These are phyloP conservation scores for Elsinoe batatas DNA, from an alignment of 2,329 filamentous ascomycete genomes.

Conservation along the genomic window DNA sequence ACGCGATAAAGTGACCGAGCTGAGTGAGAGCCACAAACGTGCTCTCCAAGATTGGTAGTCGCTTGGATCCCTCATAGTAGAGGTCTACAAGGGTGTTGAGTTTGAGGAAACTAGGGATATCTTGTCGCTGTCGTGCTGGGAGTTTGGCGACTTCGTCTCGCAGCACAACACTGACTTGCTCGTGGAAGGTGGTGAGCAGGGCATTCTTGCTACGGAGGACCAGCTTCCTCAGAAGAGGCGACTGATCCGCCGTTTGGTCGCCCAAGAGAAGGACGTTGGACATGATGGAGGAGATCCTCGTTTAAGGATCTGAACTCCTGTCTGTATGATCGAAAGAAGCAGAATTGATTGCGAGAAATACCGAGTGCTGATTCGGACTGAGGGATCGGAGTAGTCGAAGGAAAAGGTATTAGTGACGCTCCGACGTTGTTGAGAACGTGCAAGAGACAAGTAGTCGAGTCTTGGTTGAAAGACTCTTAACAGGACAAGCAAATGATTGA, in stretches of 20 bases:
- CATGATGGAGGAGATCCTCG: slow-evolving; percentile 21
- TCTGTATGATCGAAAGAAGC: neutral
- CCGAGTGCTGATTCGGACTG: neutral
- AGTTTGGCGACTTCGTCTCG: slow-evolving; percentile 51
- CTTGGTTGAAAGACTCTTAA: slow-evolving; percentile 7
- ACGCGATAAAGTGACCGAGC: slow-evolving; percentile 60
- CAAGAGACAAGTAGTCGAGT: neutral
- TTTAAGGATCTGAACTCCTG: neutral
- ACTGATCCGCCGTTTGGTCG: slow-evolving; percentile 61
- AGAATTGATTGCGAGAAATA: neutral
- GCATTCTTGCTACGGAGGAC: slow-evolving; percentile 43
- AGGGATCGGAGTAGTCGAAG: neutral
- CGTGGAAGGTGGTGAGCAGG: slow-evolving; percentile 53
- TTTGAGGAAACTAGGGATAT: slow-evolving; percentile 52
- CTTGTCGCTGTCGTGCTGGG: slow-evolving; percentile 46
- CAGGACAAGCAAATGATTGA: slow-evolving; percentile 1
- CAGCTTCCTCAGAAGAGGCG: slow-evolving; percentile 47
- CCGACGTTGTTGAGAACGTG: slow-evolving; percentile 2
- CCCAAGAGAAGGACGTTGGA: slow-evolving; percentile 53
- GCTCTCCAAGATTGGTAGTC: slow-evolving; percentile 54
- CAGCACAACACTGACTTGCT: slow-evolving; percentile 48
- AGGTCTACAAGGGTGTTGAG: slow-evolving; percentile 55
- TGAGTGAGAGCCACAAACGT: slow-evolving; percentile 56
- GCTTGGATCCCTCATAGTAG: slow-evolving; percentile 49
- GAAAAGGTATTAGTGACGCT: neutral